Base-by-base conservation (phyloP, 768 basidiomycete species). In the Kondoa malvinella region DNA sequence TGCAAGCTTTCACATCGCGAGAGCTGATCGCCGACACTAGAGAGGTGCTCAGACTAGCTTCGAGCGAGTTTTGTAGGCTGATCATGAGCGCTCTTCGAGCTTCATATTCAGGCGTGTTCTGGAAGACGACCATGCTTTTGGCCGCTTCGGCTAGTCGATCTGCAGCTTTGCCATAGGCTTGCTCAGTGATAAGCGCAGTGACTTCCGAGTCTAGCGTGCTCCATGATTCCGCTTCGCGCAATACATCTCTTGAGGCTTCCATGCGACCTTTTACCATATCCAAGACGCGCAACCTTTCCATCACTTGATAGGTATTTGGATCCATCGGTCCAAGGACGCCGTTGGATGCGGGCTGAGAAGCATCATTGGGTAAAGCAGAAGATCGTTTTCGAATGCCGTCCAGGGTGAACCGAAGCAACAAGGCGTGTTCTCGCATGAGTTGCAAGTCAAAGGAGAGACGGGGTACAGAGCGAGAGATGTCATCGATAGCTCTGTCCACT, bases 221-320 rank as follows among this genome's bases (percentile, higher is more conserved):
- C 95, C 95, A 99, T 71, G 87, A 89, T 80, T 97, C 92, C 15
- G 95, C 92, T 75, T 97, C 94, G 29, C 86, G 84, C 34, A 97
- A 78, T 21, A 96, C 91, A 70, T 90, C 90, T 34, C 92, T 81
- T 0, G 90, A 83, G 0, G 85, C 85, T 75, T 92, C 90, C 89
- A 99, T 92, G 26, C 87, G 81, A 27, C 79, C 80, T 75, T 91
- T 95, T 31, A 92, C 82, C 12, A 82, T 84, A 76, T 97, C 91
- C 56, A 97, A 81, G 57, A 85, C 80, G 65, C 85, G 84, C n/a
- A 99, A 79, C 34, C 83, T 82, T 66, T 89, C 85, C 68, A 97
- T 80, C 2, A 87, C 86, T 2, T 78, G 78, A 63, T 81, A 81
- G 0, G 87, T 92, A 62, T 81, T 81, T 34, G 79, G 79, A 0